Base-by-base conservation (phyloP, 352 stramenopile species). In the Thraustotheca clavata region DNA sequence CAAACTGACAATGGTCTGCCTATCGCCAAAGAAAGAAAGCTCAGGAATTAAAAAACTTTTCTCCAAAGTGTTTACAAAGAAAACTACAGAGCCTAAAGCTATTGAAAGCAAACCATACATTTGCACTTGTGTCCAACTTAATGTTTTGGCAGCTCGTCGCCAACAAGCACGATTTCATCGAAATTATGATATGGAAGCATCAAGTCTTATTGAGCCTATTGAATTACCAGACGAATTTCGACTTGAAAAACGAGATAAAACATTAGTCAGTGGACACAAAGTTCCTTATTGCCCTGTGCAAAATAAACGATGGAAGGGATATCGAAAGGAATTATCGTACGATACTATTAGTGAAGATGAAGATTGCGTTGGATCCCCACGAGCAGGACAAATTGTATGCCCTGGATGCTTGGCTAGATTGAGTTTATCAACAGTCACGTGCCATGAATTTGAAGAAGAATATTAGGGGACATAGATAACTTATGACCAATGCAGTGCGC, bases 1-100 rank as follows among this genome's bases (percentile, higher is more conserved):
- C n/a, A n/a, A n/a, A n/a, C n/a, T n/a, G n/a, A n/a, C n/a, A 24
- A 52, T 52, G 43, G 43, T 52, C 43, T 52, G 43, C 43, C 43
- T 9, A 12, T 14, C 43, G n/a, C 7, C 43, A 11, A 20, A 24
- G 43, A 52, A 9, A 9, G 34, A 52, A 31, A 9, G 9, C 3
- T 52, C 43, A 31, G 43, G 43, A 9, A 18, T 52, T 9, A 52
- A 52, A 31, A 52, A 52, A 31, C 43, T 52, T 14, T 52, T 24
- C 24, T 35, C 43, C 43, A 52, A 52, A 31, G 43, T 52, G 11
- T 18, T 52, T 31, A 18, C 43, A 52, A 16, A 43, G 16, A 20
- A 43, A 31, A 18, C 43, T 31, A 52, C 31, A 18, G 43, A 52
- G 43, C 11, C 14, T 6, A n/a, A n/a, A n/a, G 22, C 43, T 9